Evolutionary conservation across 139 green algal species (phyloP).

Genomic region (Trebouxia sp.): DNA sequence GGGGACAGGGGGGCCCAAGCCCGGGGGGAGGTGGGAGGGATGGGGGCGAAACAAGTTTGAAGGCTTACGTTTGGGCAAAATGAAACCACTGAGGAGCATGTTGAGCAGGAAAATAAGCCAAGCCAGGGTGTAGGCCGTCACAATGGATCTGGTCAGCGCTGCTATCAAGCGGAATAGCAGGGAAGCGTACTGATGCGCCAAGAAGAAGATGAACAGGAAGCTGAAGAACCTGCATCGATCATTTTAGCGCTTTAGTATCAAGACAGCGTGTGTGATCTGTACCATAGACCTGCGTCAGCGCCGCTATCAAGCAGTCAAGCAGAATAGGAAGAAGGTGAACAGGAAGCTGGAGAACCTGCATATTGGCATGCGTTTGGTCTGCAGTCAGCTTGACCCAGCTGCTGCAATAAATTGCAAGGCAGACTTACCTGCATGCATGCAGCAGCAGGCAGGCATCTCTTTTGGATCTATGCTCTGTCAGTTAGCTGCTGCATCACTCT

Average conservation of each 20-base stretch:
- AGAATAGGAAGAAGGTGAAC: constrained; percentile 40
- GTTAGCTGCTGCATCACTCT: too few relatives aligned
- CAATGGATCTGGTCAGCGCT: constrained; percentile 21
- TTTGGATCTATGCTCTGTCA: too few relatives aligned
- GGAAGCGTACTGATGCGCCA: constrained; percentile 22
- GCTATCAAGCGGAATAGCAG: constrained; percentile 34
- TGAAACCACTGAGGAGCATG: constrained; percentile 29
- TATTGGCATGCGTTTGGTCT: too few relatives aligned
- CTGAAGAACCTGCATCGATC: constrained; percentile 56
- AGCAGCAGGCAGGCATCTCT: too few relatives aligned
- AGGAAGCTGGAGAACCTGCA: constrained; percentile 56
- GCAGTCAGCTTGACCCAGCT: too few relatives aligned
- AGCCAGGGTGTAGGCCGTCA: constrained; percentile 20
- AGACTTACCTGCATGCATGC: too few relatives aligned
- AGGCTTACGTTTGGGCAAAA: too few relatives aligned
- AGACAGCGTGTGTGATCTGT: not conserved
- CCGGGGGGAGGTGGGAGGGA: too few relatives aligned
- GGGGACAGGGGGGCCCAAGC: too few relatives aligned
- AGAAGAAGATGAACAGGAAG: constrained; percentile 44
- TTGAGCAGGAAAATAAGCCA: constrained; percentile 33
- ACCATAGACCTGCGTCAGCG: constrained; percentile 24
- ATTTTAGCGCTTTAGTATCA: too few relatives aligned
- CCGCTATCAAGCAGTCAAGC: constrained; percentile 34
- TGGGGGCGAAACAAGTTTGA: too few relatives aligned
- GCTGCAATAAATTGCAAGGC: too few relatives aligned